Evolutionary conservation across 306 rosid species (phyloP).

Genomic region (Cucurbita argyrosperma): DNA sequence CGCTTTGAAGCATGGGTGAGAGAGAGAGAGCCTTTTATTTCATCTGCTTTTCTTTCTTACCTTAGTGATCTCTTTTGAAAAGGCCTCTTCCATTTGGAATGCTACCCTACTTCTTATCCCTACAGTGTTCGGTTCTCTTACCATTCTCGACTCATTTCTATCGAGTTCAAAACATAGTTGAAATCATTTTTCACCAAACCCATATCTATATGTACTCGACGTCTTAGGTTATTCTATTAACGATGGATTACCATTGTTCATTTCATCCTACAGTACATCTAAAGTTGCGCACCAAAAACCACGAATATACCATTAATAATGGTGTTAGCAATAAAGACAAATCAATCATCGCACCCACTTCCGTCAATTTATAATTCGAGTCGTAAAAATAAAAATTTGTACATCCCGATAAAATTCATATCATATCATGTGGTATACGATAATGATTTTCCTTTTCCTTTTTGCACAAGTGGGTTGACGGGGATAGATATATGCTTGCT

Average conservation of each 20-base stretch:
- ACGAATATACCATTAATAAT: neutral
- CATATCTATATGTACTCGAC: neutral
- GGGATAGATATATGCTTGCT: neutral
- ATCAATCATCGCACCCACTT: conserved; percentile 1
- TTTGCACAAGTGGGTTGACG: neutral
- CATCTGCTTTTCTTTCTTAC: neutral
- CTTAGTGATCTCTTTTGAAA: conserved; percentile 16
- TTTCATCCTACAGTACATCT: neutral
- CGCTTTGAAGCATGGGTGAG: neutral
- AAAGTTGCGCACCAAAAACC: neutral
- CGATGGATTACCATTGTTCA: neutral
- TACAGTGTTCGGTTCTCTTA: neutral
- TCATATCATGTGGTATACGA: neutral
- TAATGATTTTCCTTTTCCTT: neutral
- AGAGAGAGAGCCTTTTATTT: conserved; percentile 1
- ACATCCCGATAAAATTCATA: neutral
- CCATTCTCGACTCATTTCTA: neutral
- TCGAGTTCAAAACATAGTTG: neutral
- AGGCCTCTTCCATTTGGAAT: conserved; percentile 18
- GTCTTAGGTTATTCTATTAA: neutral
- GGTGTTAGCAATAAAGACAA: neutral
- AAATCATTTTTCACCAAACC: neutral
- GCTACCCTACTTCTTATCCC: conserved; percentile 22
- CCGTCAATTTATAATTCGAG: neutral
- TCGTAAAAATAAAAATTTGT: neutral